phyloP scores from a whole-genome alignment of 257 asterid genomes.

The Fraxinus pennsylvanica region DNA sequence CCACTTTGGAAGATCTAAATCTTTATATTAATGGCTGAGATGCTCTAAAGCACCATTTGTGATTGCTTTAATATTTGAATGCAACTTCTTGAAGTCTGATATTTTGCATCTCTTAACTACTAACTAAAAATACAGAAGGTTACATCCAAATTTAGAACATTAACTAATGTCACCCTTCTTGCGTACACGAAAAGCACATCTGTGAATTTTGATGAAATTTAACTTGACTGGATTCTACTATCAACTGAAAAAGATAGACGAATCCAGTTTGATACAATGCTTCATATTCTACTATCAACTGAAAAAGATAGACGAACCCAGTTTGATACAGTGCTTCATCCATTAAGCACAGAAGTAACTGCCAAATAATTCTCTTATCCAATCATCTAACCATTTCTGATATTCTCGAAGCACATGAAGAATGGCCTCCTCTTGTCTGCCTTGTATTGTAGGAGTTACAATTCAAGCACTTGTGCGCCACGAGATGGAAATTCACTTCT shows the following conservation, averaged over 20 bases:
- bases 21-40: too few relatives aligned
- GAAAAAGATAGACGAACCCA: background rate
- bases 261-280: background rate
- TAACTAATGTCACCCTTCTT: too few relatives aligned
- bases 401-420: conserved; percentile 36
- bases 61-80: too few relatives aligned
- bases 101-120: too few relatives aligned
- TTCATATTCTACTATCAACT: background rate
- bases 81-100: too few relatives aligned
- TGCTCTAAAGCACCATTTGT: too few relatives aligned
- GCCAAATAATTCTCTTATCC: background rate
- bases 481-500: conserved; percentile 57
- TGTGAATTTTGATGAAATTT: background rate
- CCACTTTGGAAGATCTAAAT: too few relatives aligned
- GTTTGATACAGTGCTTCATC: background rate
- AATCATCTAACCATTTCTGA: conserved; percentile 38
- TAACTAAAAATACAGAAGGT: too few relatives aligned
- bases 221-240: background rate
- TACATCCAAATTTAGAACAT: too few relatives aligned
- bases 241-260: background rate
- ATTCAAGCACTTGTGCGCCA: conserved; percentile 55
- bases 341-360: background rate
- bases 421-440: conserved; percentile 52
- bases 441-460: conserved; percentile 71
- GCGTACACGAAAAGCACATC: too few relatives aligned